Conservation (phyloP, 2,329 filamentous ascomycete species). For the Aspergillus floridensis region DNA sequence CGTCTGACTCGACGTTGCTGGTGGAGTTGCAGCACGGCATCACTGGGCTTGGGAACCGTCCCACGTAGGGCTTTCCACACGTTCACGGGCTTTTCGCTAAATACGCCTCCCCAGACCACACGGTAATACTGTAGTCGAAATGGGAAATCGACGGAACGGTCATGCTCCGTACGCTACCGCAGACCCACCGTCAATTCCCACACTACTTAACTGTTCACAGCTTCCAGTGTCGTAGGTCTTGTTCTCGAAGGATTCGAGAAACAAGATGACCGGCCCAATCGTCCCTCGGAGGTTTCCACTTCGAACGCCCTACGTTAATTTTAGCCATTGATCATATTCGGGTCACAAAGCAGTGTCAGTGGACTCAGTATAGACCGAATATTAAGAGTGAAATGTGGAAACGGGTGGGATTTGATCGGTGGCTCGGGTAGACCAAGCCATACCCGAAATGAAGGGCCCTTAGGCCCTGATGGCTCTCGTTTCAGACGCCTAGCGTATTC, state of each 20-base stretch:
- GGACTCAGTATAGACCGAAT: constrained; percentile 7
- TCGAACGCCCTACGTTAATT: constrained; percentile 19
- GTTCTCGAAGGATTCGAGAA: constrained; percentile 33
- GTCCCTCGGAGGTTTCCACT: constrained; percentile 10
- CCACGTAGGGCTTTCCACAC: constrained; percentile 4
- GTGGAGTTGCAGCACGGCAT: constrained; percentile 2
- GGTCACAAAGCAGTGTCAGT: constrained; percentile 1
- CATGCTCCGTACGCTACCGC: not conserved
- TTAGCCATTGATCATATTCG: constrained; percentile 24
- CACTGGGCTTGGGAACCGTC: constrained; percentile 1
- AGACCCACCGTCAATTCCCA: constrained; percentile 1
- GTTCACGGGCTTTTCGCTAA: not conserved
- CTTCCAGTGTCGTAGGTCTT: constrained; percentile 4
- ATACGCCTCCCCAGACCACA: not conserved
- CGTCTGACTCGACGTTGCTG: not conserved
- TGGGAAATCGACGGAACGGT: constrained; percentile 1
- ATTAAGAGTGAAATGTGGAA: not conserved
- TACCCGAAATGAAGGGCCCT: not conserved
- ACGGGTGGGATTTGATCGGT: not conserved
- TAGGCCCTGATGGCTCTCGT: not conserved
- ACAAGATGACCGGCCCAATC: constrained; percentile 14
- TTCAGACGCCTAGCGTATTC: not conserved
- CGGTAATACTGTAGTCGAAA: not conserved
- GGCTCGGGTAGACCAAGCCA: not conserved
- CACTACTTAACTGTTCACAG: not conserved